phyloP scores from a whole-genome alignment of 1,284 basidiomycete genomes.

The Caloboletus inedulis region DNA sequence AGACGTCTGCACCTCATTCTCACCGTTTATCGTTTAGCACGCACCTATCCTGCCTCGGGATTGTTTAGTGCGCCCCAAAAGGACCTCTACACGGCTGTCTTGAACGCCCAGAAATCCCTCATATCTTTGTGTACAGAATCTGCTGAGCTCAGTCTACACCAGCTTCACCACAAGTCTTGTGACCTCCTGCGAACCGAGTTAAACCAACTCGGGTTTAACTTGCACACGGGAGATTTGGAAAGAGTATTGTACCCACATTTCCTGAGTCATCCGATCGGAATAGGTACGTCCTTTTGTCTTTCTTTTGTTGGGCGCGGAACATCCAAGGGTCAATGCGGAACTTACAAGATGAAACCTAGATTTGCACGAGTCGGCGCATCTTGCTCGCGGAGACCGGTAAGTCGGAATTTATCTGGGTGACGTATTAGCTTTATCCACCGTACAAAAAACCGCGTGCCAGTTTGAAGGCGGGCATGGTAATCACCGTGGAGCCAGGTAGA shows the following conservation, averaged over 20 bases:
- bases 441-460: constrained; percentile 32
- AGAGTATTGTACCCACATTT: constrained; percentile 83
- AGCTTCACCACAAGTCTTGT: constrained; percentile 79
- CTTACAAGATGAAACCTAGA: constrained; percentile 44
- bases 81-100: constrained; percentile 84
- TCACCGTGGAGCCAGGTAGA: constrained; percentile 79
- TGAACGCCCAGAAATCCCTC: constrained; percentile 73
- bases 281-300: constrained; percentile 48
- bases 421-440: constrained; percentile 1
- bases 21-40: constrained; percentile 46
- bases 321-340: constrained; percentile 13
- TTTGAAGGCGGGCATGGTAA: constrained; percentile 78
- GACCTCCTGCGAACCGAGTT: constrained; percentile 72
- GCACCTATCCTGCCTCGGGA: constrained; percentile 87
- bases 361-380: constrained; percentile 69
- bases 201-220: constrained; percentile 76
- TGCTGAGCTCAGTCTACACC: constrained; percentile 59
- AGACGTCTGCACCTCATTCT: constrained; percentile 5
- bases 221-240: constrained; percentile 68
- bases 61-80: constrained; percentile 77
- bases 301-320: background rate
- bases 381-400: constrained; percentile 44
- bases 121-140: constrained; percentile 60
- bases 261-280: constrained; percentile 81
- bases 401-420: constrained; percentile 18